Evolutionary conservation across 345 rosid species (phyloP), one percentile per base, ranked within the genome.

Genomic region (Acer campestre): DNA sequence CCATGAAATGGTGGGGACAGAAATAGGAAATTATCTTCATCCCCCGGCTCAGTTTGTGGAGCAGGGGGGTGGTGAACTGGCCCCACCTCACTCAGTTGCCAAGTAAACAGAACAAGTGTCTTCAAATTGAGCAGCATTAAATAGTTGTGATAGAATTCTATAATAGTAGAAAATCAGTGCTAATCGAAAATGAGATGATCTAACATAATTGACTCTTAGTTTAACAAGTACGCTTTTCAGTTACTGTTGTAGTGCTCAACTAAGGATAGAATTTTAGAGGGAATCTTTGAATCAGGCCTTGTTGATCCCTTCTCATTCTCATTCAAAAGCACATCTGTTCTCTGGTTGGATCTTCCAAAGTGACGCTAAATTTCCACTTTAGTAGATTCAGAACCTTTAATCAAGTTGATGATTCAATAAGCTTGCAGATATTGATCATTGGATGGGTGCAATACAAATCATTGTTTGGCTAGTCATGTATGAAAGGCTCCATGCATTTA

Each of bases 401-500:
- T n/a, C 13, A 59, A 59, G 48, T 8, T 61, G 16, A 13, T 3
- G 66, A 20, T 59, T 61, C 8, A 13, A 71, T 63, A 20, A 18
- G 44, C 59, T 7, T 46, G 56, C 74, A 71, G 63, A 78, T 25
- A 20, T 6, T 59, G 63, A 59, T 59, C 63, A 20, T 20, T 55
- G 46, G 48, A 48, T 51, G 49, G 70, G 55, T 58, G 27, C 48
- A 16, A 1, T 58, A 20, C 56, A 16, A 1, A 55, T 46, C 66
- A 73, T 35, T 67, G 27, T 64, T 61, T 11, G 11, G 20, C 56
- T 64, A 48, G 18, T 27, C 75, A 58, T 35, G 4, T 6, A 10
- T n/a, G 70, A 46, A 56, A 6, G 38, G 80, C 61, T 61, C 61
- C 42, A 25, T 65, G 76, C 69, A n/a, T 29, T 42, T 40, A 56